Percentiles rank a stretch among this genome's conserved stretches.
These are phyloP conservation scores for Solanum appendiculatum DNA, from an alignment of 257 asterid species.

Conservation along the genomic window DNA sequence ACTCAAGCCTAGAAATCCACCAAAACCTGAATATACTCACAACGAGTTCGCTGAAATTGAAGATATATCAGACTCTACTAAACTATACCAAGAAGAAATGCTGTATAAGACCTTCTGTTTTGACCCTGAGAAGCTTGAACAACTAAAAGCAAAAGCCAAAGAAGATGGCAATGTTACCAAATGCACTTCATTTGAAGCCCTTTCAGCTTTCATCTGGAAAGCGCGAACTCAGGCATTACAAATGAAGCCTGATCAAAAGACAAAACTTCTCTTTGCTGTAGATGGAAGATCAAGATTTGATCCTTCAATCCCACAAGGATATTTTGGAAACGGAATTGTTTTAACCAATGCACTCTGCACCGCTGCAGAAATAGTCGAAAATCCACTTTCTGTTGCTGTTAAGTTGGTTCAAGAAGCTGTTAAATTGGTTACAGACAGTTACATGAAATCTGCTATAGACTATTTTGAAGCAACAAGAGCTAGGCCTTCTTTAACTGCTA, in stretches of 20 bases:
- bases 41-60: conserved; percentile 67
- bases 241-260: conserved; percentile 61
- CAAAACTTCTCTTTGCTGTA: conserved; percentile 79
- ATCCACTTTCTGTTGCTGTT: conserved; percentile 45
- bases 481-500: conserved; percentile 73
- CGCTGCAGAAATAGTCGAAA: conserved; percentile 46
- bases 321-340: conserved; percentile 79
- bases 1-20: conserved; percentile 60
- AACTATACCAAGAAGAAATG: conserved; percentile 62
- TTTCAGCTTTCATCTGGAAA: conserved; percentile 72
- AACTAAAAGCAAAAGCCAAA: conserved; percentile 36
- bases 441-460: conserved; percentile 74
- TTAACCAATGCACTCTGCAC: conserved; percentile 55
- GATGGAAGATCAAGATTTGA: conserved; percentile 66
- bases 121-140: conserved; percentile 53
- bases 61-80: conserved; percentile 45
- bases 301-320: conserved; percentile 63
- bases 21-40: conserved; percentile 52
- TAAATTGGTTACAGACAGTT: conserved; percentile 50
- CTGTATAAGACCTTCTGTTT: conserved; percentile 61
- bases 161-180: conserved; percentile 33
- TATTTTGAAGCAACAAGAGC: conserved; percentile 67
- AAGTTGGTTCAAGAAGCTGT: conserved; percentile 64
- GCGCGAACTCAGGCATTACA: conserved; percentile 57
- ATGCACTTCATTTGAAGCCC: conserved; percentile 83